Evolutionary conservation across 345 rosid species (phyloP), one percentile per base, ranked within the genome.

Genomic region (Isatis tinctoria): DNA sequence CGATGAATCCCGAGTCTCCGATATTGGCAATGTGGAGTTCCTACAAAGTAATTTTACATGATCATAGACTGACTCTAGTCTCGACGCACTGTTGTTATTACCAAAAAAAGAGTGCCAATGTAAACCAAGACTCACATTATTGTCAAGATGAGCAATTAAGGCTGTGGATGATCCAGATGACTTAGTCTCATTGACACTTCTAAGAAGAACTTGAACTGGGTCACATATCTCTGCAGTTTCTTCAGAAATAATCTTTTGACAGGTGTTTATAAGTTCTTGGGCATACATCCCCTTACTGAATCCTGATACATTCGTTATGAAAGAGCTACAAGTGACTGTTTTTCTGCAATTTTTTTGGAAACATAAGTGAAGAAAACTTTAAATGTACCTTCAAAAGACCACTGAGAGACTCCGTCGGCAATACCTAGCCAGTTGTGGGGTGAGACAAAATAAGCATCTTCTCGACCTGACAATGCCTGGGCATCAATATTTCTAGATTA

Each of bases 401-500:
- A 92, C 49, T 77, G 82, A 65, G 84, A 80, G 71, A 79, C 82
- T 83, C 97, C 97, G 47, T 92, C 90, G 2, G 94, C 96, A 76
- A 92, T 53, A 52, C 96, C 96, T 16, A 92, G 72, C 97, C 97
- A 92, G 70, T 82, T 86, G 63, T 57, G 41, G 20, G 66, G 10
- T 68, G 75, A 64, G 65, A 88, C 65, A 79, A 92, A 92, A 78
- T 88, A 85, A 58, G 90, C 90, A 83, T 92, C 96, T 60, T 85
- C 85, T 58, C 85, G 82, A 87, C 96, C 97, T 85, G 90, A 78
- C 87, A 87, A 92, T 70, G 79, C 93, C 97, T 92, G 97, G 88
- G 76, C 84, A 86, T 86, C 81, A 89, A 81, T 86, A 89, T 74
- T 82, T 61, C 80, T 77, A 75, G 65, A 88, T 85, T 82, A 83